Conservation (phyloP, 805 yeast genomes). For the Teunomyces tritomae region DNA sequence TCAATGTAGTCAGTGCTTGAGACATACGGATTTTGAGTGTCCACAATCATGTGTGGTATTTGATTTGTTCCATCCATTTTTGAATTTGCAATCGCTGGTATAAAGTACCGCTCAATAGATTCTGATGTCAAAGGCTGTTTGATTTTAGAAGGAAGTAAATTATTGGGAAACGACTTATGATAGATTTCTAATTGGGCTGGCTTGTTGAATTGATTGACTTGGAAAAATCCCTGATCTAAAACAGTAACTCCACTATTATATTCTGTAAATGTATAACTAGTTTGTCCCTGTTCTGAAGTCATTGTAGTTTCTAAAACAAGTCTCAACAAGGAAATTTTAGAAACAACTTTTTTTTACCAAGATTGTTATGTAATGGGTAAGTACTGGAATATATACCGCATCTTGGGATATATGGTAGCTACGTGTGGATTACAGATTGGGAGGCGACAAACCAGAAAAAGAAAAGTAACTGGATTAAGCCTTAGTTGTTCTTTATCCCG, state of each 20-base stretch:
- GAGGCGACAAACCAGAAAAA: background rate
- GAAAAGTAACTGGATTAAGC: background rate
- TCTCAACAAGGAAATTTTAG: background rate
- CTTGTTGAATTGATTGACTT: background rate
- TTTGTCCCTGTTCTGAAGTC: background rate
- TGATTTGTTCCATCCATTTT: conserved; percentile 1
- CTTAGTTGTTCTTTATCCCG: background rate
- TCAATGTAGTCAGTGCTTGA: background rate
- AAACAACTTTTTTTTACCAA: background rate
- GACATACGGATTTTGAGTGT: background rate
- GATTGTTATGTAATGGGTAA: background rate
- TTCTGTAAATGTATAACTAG: background rate
- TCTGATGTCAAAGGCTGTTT: background rate
- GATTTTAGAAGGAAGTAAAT: background rate
- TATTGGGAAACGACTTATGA: background rate
- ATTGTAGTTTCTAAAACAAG: background rate
- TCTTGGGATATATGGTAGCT: background rate
- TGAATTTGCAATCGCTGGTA: background rate
- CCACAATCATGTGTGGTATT: background rate
- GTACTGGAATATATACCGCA: background rate
- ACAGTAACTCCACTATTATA: background rate
- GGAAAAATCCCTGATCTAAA: background rate
- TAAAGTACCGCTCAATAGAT: background rate
- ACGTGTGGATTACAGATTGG: background rate
- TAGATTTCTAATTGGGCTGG: background rate